Percentiles rank a stretch among this genome's conserved stretches.
Conservation (phyloP, 2,329 filamentous ascomycete species). For the Stachybotrys elegans region DNA sequence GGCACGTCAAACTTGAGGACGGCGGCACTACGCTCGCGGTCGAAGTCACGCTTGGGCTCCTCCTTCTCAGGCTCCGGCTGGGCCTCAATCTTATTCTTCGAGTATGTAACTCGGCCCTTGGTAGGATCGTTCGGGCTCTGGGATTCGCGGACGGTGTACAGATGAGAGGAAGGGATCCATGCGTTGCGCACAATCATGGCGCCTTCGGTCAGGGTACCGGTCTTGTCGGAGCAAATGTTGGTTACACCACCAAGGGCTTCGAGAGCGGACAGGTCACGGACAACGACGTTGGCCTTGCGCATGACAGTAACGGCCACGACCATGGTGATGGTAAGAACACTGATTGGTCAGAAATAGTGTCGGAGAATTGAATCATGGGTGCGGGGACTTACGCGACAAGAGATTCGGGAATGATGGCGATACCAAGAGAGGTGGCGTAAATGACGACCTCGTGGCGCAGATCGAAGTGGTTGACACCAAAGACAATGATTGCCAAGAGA, state of each 20-base stretch:
- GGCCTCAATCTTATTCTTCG: slow-evolving; percentile 26
- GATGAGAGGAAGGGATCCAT: slow-evolving; percentile 54
- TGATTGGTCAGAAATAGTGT: slow-evolving; percentile 14
- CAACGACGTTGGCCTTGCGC: slow-evolving; percentile 60
- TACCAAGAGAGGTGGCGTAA: slow-evolving; percentile 53
- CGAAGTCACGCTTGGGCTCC: slow-evolving; percentile 48
- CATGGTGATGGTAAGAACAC: slow-evolving; percentile 66
- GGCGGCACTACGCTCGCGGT: slow-evolving; percentile 54
- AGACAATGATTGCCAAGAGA: slow-evolving; percentile 52
- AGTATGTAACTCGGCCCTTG: slow-evolving; percentile 47
- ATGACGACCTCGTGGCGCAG: slow-evolving; percentile 49
- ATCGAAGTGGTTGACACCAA: slow-evolving; percentile 50
- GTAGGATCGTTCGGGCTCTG: slow-evolving; percentile 58
- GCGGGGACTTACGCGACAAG: slow-evolving; percentile 50
- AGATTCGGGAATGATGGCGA: slow-evolving; percentile 60
- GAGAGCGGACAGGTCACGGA: slow-evolving; percentile 60
- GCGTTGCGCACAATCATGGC: slow-evolving; percentile 66
- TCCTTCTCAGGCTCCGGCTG: slow-evolving; percentile 25
- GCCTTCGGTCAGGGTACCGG: slow-evolving; percentile 63
- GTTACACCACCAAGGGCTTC: slow-evolving; percentile 68
- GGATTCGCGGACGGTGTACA: slow-evolving; percentile 57
- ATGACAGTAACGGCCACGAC: slow-evolving; percentile 60
- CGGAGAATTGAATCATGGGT: neutral
- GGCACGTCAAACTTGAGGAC: slow-evolving; percentile 60
- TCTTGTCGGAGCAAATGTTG: slow-evolving; percentile 71